Percentiles rank a stretch among this genome's conserved stretches.
Evolutionary conservation across 441 rosid genomes (phyloP).

Genomic region (Euphorbia schlechtendalii): DNA sequence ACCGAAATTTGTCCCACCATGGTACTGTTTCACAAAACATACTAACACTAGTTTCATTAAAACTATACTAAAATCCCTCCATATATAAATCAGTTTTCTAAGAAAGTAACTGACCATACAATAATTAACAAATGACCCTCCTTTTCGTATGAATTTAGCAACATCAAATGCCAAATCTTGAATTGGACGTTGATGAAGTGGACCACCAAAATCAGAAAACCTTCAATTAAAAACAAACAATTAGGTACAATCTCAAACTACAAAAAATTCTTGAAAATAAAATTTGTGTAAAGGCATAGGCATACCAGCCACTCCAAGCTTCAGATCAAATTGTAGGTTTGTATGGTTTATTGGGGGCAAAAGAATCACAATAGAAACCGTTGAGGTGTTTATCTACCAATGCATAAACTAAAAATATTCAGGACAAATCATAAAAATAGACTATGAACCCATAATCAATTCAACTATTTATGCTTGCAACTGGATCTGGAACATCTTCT

Average conservation of each 20-base stretch:
- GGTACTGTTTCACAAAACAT: slow-evolving; percentile 52
- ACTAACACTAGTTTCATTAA: slow-evolving; percentile 11
- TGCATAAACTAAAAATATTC: not conserved
- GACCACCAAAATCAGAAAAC: slow-evolving; percentile 85
- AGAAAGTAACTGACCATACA: slow-evolving; percentile 56
- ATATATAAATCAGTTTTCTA: not conserved
- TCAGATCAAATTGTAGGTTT: slow-evolving; percentile 90
- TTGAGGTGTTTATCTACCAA: slow-evolving; percentile 55
- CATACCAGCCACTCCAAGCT: slow-evolving; percentile 87
- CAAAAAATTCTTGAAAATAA: slow-evolving; percentile 2
- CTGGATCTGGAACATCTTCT: slow-evolving; percentile 83
- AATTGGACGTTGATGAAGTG: slow-evolving; percentile 73
- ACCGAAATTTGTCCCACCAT: slow-evolving; percentile 97
- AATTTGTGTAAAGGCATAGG: slow-evolving; percentile 14
- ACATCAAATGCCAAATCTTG: slow-evolving; percentile 87
- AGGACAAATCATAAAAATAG: not conserved
- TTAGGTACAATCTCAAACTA: not conserved
- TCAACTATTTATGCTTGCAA: slow-evolving; percentile 35
- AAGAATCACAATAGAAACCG: slow-evolving; percentile 84
- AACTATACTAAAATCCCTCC: not conserved
- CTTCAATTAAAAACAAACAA: slow-evolving; percentile 23
- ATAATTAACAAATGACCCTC: slow-evolving; percentile 83
- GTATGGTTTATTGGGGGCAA: slow-evolving; percentile 78
- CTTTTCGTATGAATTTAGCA: slow-evolving; percentile 80
- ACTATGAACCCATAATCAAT: not conserved